These are phyloP conservation scores for Leucocoprinus leucothites DNA, from an alignment of 768 basidiomycete species.

Conservation along the genomic window DNA sequence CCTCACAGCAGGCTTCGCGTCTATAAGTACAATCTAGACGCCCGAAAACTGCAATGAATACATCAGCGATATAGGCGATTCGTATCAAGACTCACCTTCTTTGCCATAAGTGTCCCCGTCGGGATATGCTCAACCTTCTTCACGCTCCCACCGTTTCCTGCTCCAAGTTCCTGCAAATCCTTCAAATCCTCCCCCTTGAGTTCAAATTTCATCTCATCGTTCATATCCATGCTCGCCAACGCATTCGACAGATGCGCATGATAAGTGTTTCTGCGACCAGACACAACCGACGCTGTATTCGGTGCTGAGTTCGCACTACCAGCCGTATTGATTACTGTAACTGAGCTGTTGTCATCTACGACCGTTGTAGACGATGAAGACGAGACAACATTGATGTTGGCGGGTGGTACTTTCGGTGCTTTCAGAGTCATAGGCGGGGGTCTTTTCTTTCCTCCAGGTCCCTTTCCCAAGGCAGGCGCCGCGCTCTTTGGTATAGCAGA, in stretches of 20 bases:
- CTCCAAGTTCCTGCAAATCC: slow-evolving; percentile 87
- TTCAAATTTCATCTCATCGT: slow-evolving; percentile 81
- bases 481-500: slow-evolving; percentile 27
- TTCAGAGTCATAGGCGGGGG: slow-evolving; percentile 83
- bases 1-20: slow-evolving; percentile 92
- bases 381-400: slow-evolving; percentile 30
- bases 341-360: slow-evolving; percentile 27
- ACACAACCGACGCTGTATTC: slow-evolving; percentile 23
- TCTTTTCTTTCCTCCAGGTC: slow-evolving; percentile 56
- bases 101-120: slow-evolving; percentile 93
- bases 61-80: slow-evolving; percentile 1
- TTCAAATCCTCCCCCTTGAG: slow-evolving; percentile 87
- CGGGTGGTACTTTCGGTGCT: slow-evolving; percentile 59
- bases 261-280: slow-evolving; percentile 65
- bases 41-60: background rate
- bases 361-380: slow-evolving; percentile 27
- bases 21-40: slow-evolving; percentile 86
- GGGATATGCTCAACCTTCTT: slow-evolving; percentile 93
- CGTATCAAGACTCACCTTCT: slow-evolving; percentile 66
- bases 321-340: slow-evolving; percentile 48
- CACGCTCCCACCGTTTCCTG: slow-evolving; percentile 97
- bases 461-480: slow-evolving; percentile 30
- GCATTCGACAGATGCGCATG: slow-evolving; percentile 80
- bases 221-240: slow-evolving; percentile 83
- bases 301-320: slow-evolving; percentile 51